Base-by-base conservation (phyloP, 768 basidiomycete genomes). In the Paxillus ammoniavirescens region DNA sequence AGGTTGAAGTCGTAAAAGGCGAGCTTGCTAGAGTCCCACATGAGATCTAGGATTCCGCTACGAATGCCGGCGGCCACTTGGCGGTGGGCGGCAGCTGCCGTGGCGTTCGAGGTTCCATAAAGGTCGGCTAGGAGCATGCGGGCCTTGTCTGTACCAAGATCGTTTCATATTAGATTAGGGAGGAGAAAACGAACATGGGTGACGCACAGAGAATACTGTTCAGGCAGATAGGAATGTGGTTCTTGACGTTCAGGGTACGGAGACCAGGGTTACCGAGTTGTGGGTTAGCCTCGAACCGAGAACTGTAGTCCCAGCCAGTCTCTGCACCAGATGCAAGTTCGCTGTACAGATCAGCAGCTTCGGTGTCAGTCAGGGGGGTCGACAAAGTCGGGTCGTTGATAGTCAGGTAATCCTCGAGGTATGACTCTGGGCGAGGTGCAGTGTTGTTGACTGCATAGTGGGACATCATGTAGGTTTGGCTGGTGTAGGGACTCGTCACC, bases 1-100 rank as follows among this genome's bases (percentile, higher is more conserved):
- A 87, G 68, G 67, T 93, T 91, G 72, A 89, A 97, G 70, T 96
- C 94, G 62, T 95, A 95, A 72, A 95, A 96, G 0, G 87, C 87
- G n/a, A 92, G 75, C 75, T 89, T 90, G 8, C 74, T 70, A 0
- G 82, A 59, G 64, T 96, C 89, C 93, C 94, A 97, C 70, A 83
- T 76, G 8, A 97, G 80, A 66, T 98, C 95, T 35, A 97, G 73
- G 55, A 97, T 82, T 1, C 85, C 93, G 18, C 71, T 76, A 53
- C 82, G 81, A 41, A 92, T 72, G 8, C 72, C 69, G 0, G 77
- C 68, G 0, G 93, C 91, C 3, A 79, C 75, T 21, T 75, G 61
- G 15, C 68, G 73, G 62, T 94, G 91, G 26, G 71, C 66, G 2
- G 71, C 62, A 0, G 77, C 78, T 5, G 76, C 75, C 0, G 72